Conservation (phyloP, 352 stramenopile species). For the Phytophthora tentaculata region DNA sequence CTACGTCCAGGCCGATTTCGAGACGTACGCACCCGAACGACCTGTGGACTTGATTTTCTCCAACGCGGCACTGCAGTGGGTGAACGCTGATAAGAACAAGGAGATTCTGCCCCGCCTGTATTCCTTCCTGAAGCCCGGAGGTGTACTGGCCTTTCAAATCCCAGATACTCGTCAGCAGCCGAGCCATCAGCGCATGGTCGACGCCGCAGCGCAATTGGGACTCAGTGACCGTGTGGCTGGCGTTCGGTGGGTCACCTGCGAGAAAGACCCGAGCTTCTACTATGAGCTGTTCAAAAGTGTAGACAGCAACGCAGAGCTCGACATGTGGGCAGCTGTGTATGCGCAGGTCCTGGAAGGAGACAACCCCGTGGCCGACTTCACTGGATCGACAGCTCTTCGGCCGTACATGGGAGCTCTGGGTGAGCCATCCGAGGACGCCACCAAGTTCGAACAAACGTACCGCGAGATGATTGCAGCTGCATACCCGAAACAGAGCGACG, state of each 20-base stretch:
- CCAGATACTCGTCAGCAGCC: constrained; percentile 65
- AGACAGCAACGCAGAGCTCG: constrained; percentile 32
- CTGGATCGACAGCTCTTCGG: constrained; percentile 57
- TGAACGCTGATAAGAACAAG: constrained; percentile 53
- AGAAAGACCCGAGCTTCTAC: constrained; percentile 68
- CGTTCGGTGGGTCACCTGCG: constrained; percentile 76
- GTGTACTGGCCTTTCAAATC: constrained; percentile 76
- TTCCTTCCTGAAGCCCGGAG: constrained; percentile 70
- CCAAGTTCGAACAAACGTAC: constrained; percentile 60
- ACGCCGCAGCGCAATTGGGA: constrained; percentile 52
- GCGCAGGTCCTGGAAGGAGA: constrained; percentile 65
- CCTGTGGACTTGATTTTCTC: constrained; percentile 77
- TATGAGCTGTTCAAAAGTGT: constrained; percentile 64
- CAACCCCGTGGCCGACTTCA: constrained; percentile 78
- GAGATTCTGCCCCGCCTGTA: constrained; percentile 57
- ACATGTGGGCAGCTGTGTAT: constrained; percentile 77
- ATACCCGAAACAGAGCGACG: constrained; percentile 67
- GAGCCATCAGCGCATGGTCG: constrained; percentile 66
- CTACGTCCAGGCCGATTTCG: constrained; percentile 68
- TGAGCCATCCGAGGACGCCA: constrained; percentile 27
- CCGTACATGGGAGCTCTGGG: constrained; percentile 66
- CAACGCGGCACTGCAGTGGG: constrained; percentile 78
- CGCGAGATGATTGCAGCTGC: constrained; percentile 55
- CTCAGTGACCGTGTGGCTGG: constrained; percentile 41
- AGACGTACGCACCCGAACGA: constrained; percentile 44